These are phyloP conservation scores for Meyerozyma smithsonii DNA, from an alignment of 1,139 yeast genomes.

Conservation along the genomic window DNA sequence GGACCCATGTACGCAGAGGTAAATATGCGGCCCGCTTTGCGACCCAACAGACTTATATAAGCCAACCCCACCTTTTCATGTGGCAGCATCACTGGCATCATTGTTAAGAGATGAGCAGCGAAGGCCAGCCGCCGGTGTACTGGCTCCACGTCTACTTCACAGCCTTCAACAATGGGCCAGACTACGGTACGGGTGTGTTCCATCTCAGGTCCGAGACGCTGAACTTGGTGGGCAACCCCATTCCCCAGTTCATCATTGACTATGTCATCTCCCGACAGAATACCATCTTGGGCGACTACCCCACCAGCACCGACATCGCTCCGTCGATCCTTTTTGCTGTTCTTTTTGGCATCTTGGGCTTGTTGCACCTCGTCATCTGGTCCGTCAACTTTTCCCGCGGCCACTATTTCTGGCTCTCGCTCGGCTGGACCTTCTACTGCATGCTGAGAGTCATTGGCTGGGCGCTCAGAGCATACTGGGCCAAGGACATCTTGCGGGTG, in stretches of 20 bases:
- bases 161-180: constrained; percentile 36
- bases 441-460: constrained; percentile 55
- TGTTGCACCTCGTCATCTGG: constrained; percentile 49
- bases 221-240: constrained; percentile 20
- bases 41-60: too few relatives aligned
- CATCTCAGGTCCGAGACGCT: constrained; percentile 27
- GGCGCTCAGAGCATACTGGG: constrained; percentile 58
- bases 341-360: constrained; percentile 43
- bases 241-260: constrained; percentile 34
- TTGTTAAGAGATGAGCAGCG: too few relatives aligned
- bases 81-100: too few relatives aligned
- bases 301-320: constrained; percentile 49
- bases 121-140: background rate
- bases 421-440: constrained; percentile 53
- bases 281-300: constrained; percentile 65
- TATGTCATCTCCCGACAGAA: constrained; percentile 40
- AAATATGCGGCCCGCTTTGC: too few relatives aligned
- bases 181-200: constrained; percentile 48
- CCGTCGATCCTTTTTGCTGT: constrained; percentile 60
- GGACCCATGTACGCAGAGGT: too few relatives aligned
- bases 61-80: too few relatives aligned
- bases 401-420: constrained; percentile 57
- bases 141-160: constrained; percentile 11
- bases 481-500: constrained; percentile 40
- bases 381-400: constrained; percentile 51